Conservation (phyloP, 148 eudicot genomes). For the Amaranthus palmeri region DNA sequence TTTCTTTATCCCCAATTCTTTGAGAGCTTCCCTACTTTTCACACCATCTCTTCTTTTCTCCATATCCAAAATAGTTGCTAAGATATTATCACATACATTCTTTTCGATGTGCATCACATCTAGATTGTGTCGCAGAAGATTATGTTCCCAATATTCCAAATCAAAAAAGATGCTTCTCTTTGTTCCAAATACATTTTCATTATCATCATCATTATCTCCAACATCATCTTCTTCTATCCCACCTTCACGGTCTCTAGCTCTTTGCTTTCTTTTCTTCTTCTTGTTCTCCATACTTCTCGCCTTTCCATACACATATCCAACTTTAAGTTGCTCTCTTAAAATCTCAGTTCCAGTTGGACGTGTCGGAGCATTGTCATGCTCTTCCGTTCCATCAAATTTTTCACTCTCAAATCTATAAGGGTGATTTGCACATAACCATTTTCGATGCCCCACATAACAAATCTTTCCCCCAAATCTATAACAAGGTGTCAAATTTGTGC, state of each 20-base stretch:
- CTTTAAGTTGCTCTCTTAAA: not conserved
- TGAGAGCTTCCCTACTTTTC: not conserved
- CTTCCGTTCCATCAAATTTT: slow-evolving; percentile 9
- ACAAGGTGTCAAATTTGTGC: slow-evolving; percentile 2
- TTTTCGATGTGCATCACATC: slow-evolving; percentile 18
- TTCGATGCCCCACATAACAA: slow-evolving; percentile 6
- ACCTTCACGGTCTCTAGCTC: too few relatives aligned
- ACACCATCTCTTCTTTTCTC: slow-evolving; percentile 17
- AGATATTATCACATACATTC: slow-evolving; percentile 1
- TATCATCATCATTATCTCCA: not conserved
- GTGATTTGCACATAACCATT: slow-evolving; percentile 11
- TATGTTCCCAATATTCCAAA: not conserved
- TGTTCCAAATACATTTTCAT: not conserved
- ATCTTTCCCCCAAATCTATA: not conserved
- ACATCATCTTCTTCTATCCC: not conserved
- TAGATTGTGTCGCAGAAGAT: slow-evolving; percentile 13
- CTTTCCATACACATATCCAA: not conserved
- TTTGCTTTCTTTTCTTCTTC: not conserved
- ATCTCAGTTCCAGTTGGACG: not conserved
- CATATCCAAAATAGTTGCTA: slow-evolving; percentile 7
- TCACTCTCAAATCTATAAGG: not conserved
- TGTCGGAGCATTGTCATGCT: slow-evolving; percentile 1
- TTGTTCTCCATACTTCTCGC: not conserved
- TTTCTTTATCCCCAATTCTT: not conserved
- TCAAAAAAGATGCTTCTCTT: not conserved